phyloP scores from a whole-genome alignment of 208 protist genomes.

The Acanthamoeba lenticulata region DNA sequence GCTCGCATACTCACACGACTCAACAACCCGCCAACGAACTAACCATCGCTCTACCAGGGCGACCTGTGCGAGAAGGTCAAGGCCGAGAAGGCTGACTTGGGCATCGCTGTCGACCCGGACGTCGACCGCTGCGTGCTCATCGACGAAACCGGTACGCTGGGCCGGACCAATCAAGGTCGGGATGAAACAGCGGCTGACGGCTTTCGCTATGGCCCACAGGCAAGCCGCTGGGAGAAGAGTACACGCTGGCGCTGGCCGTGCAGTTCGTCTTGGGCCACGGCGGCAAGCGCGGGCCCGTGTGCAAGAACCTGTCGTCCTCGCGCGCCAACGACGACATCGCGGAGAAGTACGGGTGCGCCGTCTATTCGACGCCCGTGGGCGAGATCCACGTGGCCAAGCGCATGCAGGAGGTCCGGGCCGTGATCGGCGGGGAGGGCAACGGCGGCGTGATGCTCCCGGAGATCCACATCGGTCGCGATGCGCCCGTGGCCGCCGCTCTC shows the following conservation, averaged over 20 bases:
- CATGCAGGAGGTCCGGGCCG: constrained; percentile 74
- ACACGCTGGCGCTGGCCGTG: constrained; percentile 85
- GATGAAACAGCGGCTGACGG: no score
- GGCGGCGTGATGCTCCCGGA: constrained; percentile 89
- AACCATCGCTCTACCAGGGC: no score
- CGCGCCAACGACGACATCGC: constrained; percentile 79
- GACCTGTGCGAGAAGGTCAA: constrained; percentile 80
- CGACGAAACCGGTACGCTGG: constrained; percentile 80
- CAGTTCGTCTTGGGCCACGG: constrained; percentile 79
- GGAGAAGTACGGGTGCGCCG: constrained; percentile 70
- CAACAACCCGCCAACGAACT: no score
- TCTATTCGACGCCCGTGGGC: constrained; percentile 82
- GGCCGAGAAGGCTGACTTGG: constrained; percentile 79
- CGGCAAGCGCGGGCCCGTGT: constrained; percentile 71
- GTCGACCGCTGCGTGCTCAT: constrained; percentile 88
- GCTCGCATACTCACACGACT: no score
- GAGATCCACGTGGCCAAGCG: constrained; percentile 85
- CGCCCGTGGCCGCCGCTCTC: constrained; percentile 82
- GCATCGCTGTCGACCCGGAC: constrained; percentile 88
- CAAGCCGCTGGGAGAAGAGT: constrained; percentile 81
- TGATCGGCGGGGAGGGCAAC: constrained; percentile 89
- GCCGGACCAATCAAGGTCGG: no score
- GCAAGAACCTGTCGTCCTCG: constrained; percentile 86
- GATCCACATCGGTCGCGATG: constrained; percentile 87
- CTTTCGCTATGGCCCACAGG: no score